phyloP scores from a whole-genome alignment of 2,329 filamentous ascomycete genomes.

The Lachnellula hyalina region DNA sequence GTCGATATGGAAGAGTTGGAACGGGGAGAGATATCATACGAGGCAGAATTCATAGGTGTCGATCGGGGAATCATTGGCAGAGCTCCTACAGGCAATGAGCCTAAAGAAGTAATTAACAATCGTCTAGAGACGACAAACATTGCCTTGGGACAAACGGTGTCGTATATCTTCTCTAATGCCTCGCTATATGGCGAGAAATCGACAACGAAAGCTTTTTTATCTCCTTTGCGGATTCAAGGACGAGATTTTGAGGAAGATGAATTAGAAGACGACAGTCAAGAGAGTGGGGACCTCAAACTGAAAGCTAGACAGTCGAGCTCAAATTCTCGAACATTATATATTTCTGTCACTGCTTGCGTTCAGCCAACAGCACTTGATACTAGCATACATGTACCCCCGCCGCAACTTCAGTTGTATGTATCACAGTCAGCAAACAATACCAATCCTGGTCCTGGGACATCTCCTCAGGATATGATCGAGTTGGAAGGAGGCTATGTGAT shows the following conservation, averaged over 20 bases:
- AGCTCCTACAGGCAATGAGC: conserved; percentile 42
- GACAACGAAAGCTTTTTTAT: conserved; percentile 32
- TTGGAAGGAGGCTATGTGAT: conserved; percentile 35
- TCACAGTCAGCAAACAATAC: conserved; percentile 61
- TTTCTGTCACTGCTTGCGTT: conserved; percentile 81
- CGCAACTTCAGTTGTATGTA: conserved; percentile 74
- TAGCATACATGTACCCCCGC: conserved; percentile 40
- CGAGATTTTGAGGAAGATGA: conserved; percentile 12
- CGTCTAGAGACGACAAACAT: conserved; percentile 55
- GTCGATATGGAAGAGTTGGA: conserved; percentile 30
- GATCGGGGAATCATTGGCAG: conserved; percentile 60
- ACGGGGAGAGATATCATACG: conserved; percentile 40
- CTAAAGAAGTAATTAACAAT: conserved; percentile 59
- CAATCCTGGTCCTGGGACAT: conserved; percentile 53
- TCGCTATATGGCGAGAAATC: conserved; percentile 44
- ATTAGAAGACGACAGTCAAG: conserved; percentile 2
- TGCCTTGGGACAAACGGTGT: conserved; percentile 53
- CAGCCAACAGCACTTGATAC: conserved; percentile 51
- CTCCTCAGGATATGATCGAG: conserved; percentile 17
- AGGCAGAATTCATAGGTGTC: conserved; percentile 56
- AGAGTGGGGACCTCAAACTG: conserved; percentile 9
- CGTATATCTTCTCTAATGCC: conserved; percentile 58
- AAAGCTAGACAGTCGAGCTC: conserved; percentile 15
- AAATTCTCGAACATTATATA: conserved; percentile 48
- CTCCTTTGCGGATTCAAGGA: conserved; percentile 20